Base-by-base conservation (phyloP, 2,329 filamentous ascomycete genomes). In the Cercospora nicotianae region DNA sequence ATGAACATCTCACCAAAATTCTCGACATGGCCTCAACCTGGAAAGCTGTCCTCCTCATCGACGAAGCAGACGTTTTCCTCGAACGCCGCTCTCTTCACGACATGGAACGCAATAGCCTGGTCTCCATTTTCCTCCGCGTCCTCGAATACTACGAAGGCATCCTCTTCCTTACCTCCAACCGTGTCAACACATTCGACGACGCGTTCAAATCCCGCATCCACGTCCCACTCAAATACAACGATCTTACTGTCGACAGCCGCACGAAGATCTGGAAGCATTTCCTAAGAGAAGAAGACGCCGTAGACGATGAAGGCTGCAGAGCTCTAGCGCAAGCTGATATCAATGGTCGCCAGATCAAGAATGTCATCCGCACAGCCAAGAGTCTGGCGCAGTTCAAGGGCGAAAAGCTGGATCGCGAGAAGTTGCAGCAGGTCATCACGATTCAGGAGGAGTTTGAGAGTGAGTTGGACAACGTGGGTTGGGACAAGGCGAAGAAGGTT, bases 1-100 rank as follows among this genome's bases (percentile, higher is more conserved):
- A 75, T 45, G 60, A 64, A 2, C 67, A 68, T 13, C 70, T 77
- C n/a, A 71, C 63, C 33, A 67, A 67, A 33, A 92, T 95, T 60
- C 85, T 96, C 65, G 91, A 94, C 73, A 91, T 95, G 61, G 93
- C 91, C 53, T 91, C 93, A 73, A 88, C 89, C 0, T 96, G 93
- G 93, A 91, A 91, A n/a, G 92, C 92, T 0, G 91, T 96, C 6
- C 82, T 96, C 0, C 86, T 96, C 3, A 86, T 96, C 3, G 93
- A 96, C 74, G 93, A 96, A 80, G 92, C 90, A 3, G 91, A 94
- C 73, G 89, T 93, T 6, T 93, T 93, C 80, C 82, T 96, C 12
- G 91, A 95, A 81, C 90, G 91, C 76, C 88, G 92, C 1, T 90
- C 91, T 57, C 89, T 93, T 75, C 89, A 92, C 72, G 91, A 96